A percentile compares a stretch with the other conserved stretches of the same genome.
Evolutionary conservation across 1,284 basidiomycete genomes (phyloP).

Genomic region (Abortiporus biennis): DNA sequence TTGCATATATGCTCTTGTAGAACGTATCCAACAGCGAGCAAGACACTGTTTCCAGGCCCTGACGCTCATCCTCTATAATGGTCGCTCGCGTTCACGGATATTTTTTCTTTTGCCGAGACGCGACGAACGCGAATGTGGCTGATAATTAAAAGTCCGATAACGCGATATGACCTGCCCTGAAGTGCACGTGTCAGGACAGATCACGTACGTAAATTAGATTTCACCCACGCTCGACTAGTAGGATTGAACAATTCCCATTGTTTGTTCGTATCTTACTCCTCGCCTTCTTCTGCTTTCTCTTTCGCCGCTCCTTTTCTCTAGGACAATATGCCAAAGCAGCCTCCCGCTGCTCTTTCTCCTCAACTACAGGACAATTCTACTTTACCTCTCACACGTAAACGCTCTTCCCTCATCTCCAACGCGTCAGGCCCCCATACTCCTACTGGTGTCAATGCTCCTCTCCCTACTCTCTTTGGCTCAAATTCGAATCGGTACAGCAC

Average conservation of each 20-base stretch:
- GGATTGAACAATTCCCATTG: constrained; percentile 22
- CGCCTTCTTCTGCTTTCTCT: constrained; percentile 16
- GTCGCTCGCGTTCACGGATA: no score
- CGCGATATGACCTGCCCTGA: constrained; percentile 26
- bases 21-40: no score
- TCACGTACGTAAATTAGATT: constrained; percentile 14
- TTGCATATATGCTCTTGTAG: no score
- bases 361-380: constrained; percentile 32
- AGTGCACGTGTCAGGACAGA: constrained; percentile 22
- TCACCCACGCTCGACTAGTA: constrained; percentile 14
- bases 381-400: constrained; percentile 25
- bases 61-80: no score
- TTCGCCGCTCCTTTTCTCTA: constrained; percentile 26
- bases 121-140: background rate
- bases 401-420: constrained; percentile 25
- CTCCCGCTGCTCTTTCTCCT: constrained; percentile 24
- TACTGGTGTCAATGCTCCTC: constrained; percentile 29
- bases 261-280: constrained; percentile 23
- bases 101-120: no score
- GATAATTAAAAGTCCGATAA: background rate
- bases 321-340: constrained; percentile 28
- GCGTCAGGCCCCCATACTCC: constrained; percentile 30
- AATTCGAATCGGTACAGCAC: constrained; percentile 62
- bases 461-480: constrained; percentile 35
- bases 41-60: no score